Percentiles rank a stretch among this genome's conserved stretches.
Conservation (phyloP, 768 basidiomycete genomes). For the Psilocybe tampanensis region DNA sequence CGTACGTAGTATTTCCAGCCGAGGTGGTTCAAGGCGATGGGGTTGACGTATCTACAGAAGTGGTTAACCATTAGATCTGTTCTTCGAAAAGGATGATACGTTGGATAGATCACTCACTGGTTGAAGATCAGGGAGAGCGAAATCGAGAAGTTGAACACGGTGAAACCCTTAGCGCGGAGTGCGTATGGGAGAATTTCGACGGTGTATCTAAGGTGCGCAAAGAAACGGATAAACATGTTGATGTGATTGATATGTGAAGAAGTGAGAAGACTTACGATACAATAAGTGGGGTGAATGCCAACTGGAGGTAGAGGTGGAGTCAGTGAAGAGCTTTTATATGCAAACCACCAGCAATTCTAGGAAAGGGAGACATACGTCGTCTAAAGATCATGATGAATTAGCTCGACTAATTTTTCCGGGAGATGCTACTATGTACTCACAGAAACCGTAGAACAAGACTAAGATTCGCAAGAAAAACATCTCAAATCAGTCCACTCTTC, state of each 20-base stretch:
- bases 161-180: conserved; percentile 72
- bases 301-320: conserved; percentile 11
- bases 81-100: no score
- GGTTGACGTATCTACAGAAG: conserved; percentile 51
- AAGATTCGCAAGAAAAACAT: neutral
- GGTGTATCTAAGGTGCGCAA: conserved; percentile 24
- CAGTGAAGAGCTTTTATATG: neutral
- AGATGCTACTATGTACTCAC: no score
- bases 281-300: conserved; percentile 36
- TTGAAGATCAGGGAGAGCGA: conserved; percentile 71
- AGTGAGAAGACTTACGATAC: conserved; percentile 28
- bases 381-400: conserved; percentile 8
- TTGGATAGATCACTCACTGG: conserved; percentile 34
- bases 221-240: neutral
- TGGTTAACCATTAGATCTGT: no score
- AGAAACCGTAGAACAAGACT: conserved; percentile 37
- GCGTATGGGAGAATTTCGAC: conserved; percentile 33
- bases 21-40: conserved; percentile 37
- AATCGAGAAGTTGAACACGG: conserved; percentile 61
- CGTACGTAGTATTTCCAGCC: conserved; percentile 69
- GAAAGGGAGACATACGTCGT: conserved; percentile 22
- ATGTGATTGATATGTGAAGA: neutral
- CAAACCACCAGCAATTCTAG: neutral
- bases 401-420: neutral
- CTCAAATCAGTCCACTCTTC: neutral